phyloP scores from a whole-genome alignment of 2,329 filamentous ascomycete genomes.

The Diaporthe batatas region DNA sequence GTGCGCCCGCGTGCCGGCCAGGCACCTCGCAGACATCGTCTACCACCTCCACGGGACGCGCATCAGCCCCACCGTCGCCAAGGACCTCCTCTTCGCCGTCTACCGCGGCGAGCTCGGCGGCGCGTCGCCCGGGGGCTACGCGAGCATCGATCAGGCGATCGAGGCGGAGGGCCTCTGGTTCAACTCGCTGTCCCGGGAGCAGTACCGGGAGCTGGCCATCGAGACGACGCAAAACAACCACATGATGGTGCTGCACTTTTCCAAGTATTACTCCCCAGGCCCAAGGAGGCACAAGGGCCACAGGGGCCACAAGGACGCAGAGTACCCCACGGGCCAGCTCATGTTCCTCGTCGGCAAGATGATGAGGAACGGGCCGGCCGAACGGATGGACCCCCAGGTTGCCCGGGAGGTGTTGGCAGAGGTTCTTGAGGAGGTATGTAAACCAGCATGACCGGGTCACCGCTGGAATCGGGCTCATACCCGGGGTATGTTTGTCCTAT shows the following conservation, averaged over 20 bases:
- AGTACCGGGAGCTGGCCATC: slow-evolving; percentile 64
- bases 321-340: slow-evolving; percentile 69
- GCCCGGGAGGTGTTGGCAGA: slow-evolving; percentile 62
- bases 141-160: slow-evolving; percentile 59
- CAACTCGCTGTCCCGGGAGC: slow-evolving; percentile 59
- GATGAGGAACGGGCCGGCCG: slow-evolving; percentile 66
- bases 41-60: slow-evolving; percentile 60
- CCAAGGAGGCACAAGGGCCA: too few relatives aligned
- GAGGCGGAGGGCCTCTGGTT: slow-evolving; percentile 67
- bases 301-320: slow-evolving; percentile 45
- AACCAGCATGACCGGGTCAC: background rate
- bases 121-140: slow-evolving; percentile 47
- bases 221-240: slow-evolving; percentile 61
- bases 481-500: too few relatives aligned
- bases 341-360: slow-evolving; percentile 73
- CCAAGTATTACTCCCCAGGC: slow-evolving; percentile 49
- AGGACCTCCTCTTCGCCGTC: slow-evolving; percentile 68
- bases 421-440: slow-evolving; percentile 47
- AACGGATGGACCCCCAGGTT: slow-evolving; percentile 66
- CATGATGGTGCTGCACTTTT: slow-evolving; percentile 60
- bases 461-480: too few relatives aligned
- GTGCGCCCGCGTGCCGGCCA: slow-evolving; percentile 60
- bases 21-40: slow-evolving; percentile 65
- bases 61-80: slow-evolving; percentile 70
- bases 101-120: slow-evolving; percentile 60